Percentiles rank a stretch among this genome's conserved stretches.
phyloP scores from a whole-genome alignment of 306 rosid species.

The Carpinus viminea region DNA sequence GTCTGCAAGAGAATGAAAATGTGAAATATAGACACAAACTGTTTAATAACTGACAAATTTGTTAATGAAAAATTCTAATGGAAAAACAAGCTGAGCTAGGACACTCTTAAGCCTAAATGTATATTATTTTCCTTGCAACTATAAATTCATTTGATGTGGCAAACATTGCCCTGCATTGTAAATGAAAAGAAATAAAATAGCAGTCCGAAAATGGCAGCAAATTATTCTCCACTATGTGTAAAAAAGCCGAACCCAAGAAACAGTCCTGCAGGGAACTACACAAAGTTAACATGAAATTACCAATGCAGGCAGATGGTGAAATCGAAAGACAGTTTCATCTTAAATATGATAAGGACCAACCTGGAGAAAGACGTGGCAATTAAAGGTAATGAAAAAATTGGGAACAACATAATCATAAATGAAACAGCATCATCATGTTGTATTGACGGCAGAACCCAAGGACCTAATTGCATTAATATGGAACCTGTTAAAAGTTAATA shows the following conservation, averaged over 20 bases:
- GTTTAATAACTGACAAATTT: constrained; percentile 17
- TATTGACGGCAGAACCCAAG: constrained; percentile 67
- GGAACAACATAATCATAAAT: constrained; percentile 50
- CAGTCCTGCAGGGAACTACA: constrained; percentile 61
- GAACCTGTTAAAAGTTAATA: constrained; percentile 65
- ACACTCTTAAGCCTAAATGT: constrained; percentile 21
- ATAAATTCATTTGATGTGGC: constrained; percentile 33
- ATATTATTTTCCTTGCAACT: constrained; percentile 26
- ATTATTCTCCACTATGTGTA: constrained; percentile 34
- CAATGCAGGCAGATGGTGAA: constrained; percentile 34
- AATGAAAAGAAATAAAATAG: not conserved
- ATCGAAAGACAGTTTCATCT: constrained; percentile 34
- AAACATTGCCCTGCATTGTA: constrained; percentile 17
- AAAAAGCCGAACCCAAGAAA: constrained; percentile 42
- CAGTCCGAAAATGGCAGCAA: constrained; percentile 33
- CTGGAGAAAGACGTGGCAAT: constrained; percentile 44
- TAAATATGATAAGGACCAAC: constrained; percentile 37
- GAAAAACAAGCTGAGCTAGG: constrained; percentile 21
- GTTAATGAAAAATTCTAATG: constrained; percentile 14
- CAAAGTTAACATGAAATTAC: constrained; percentile 42
- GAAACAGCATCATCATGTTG: constrained; percentile 77
- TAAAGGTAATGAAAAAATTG: constrained; percentile 33
- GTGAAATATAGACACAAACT: constrained; percentile 29
- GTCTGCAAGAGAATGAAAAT: constrained; percentile 53
- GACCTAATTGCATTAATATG: constrained; percentile 77